Conservation (phyloP, 2,329 filamentous ascomycete species). For the Sporothrix brasiliensis region DNA sequence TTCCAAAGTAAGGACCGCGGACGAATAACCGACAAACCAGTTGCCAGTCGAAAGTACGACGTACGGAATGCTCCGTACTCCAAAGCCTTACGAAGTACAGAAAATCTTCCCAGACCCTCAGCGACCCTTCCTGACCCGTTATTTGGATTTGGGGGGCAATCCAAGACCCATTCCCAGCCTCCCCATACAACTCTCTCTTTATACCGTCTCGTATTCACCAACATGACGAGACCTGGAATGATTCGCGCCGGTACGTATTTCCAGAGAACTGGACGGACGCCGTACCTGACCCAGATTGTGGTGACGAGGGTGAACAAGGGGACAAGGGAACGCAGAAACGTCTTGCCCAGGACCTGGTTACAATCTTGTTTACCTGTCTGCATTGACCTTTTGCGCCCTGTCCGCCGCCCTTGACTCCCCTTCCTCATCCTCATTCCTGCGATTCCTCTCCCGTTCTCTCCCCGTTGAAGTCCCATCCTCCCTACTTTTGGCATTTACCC, state of each 20-base stretch:
- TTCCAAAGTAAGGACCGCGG: constrained; percentile 3
- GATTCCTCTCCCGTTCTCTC: constrained; percentile 31
- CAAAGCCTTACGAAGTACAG: not conserved
- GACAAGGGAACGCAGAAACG: constrained; percentile 19
- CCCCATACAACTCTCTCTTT: constrained; percentile 33
- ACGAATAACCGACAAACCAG: not conserved
- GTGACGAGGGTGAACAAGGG: not conserved
- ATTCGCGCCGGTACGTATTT: constrained; percentile 60
- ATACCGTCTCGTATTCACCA: constrained; percentile 43
- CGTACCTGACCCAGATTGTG: constrained; percentile 26
- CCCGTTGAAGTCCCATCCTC: constrained; percentile 7
- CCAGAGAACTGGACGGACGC: not conserved
- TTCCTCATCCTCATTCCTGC: constrained; percentile 35
- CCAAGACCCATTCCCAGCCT: constrained; percentile 26
- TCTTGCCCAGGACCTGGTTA: constrained; percentile 5
- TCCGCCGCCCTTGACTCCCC: constrained; percentile 20
- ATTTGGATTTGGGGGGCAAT: constrained; percentile 25
- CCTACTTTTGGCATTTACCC: constrained; percentile 31
- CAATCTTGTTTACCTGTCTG: constrained; percentile 27
- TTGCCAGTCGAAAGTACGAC: not conserved
- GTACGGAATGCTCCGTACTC: not conserved
- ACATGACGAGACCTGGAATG: constrained; percentile 63
- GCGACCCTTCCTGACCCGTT: constrained; percentile 28
- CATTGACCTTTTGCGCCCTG: constrained; percentile 20
- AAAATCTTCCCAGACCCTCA: constrained; percentile 19